Percentiles rank a stretch among this genome's conserved stretches.
Evolutionary conservation across 768 basidiomycete species (phyloP).

Genomic region (Xanthoconium purpureum): DNA sequence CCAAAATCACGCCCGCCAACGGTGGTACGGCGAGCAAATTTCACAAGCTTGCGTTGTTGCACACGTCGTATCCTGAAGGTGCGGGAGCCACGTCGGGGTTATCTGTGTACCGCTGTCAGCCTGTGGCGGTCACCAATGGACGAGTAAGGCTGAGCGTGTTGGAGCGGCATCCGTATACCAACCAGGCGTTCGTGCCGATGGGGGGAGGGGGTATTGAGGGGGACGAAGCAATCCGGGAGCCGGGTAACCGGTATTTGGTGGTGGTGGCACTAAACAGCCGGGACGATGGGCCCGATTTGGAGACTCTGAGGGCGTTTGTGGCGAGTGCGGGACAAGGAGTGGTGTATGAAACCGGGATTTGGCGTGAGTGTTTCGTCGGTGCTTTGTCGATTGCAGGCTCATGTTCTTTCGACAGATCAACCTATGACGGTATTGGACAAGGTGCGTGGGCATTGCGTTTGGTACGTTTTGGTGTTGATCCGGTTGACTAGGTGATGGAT

Average conservation of each 20-base stretch:
- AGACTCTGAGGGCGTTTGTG: conserved; percentile 75
- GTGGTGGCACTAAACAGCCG: conserved; percentile 79
- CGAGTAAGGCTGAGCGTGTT: conserved; percentile 64
- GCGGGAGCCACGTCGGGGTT: conserved; percentile 62
- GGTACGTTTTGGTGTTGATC: not conserved
- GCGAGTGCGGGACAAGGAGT: conserved; percentile 83
- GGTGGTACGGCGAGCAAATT: conserved; percentile 89
- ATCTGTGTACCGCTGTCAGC: conserved; percentile 82
- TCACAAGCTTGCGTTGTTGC: conserved; percentile 80
- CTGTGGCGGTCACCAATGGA: conserved; percentile 42
- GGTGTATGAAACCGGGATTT: conserved; percentile 76
- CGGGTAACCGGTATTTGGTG: conserved; percentile 67
- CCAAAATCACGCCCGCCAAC: conserved; percentile 79
- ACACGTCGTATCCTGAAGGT: conserved; percentile 59
- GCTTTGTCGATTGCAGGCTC: not conserved
- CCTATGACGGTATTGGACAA: conserved; percentile 82
- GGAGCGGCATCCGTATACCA: conserved; percentile 87
- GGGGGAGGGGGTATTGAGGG: conserved; percentile 48
- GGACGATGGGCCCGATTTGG: conserved; percentile 75
- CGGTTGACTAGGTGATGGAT: conserved; percentile 55
- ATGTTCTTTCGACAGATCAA: conserved; percentile 59
- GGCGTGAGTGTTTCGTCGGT: conserved; percentile 66
- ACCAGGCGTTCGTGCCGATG: conserved; percentile 95
- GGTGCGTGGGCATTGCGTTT: conserved; percentile 38
- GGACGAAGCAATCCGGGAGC: conserved; percentile 45